A percentile compares a stretch with the other conserved stretches of the same genome.
Conservation (phyloP, 768 basidiomycete genomes). For the Mrakia blollopis region DNA sequence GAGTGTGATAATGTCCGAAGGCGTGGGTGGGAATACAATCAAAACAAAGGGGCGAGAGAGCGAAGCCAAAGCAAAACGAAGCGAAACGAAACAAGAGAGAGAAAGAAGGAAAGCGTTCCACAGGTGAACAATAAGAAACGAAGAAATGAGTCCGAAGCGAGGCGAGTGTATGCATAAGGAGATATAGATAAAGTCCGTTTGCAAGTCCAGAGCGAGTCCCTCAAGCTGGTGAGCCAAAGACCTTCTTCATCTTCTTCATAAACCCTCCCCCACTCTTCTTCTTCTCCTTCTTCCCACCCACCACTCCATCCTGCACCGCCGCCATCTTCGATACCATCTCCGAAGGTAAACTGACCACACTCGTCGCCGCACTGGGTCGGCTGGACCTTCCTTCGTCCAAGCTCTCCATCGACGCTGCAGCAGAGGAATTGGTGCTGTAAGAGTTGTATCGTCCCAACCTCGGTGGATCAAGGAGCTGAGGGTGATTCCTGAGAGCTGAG, state of each 20-base stretch:
- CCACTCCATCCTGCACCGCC: no score
- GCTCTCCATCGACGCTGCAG: neutral
- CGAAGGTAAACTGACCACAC: neutral
- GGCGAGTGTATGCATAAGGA: neutral
- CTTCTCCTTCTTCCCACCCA: neutral
- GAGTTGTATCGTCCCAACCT: constrained; percentile 2
- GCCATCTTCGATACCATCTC: no score
- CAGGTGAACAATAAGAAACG: neutral
- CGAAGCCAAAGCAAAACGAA: neutral
- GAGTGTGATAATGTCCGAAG: neutral
- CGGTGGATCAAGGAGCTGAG: neutral
- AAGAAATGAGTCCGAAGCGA: no score
- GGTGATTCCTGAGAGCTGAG: neutral
- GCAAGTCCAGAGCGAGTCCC: neutral
- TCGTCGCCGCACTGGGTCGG: neutral
- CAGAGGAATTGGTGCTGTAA: neutral
- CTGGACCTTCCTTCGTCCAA: neutral
- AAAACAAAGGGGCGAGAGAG: neutral
- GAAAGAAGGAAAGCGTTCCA: neutral
- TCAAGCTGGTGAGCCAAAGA: neutral
- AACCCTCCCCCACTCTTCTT: neutral
- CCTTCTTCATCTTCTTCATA: constrained; percentile 19
- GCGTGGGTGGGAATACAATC: neutral
- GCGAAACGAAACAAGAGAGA: neutral
- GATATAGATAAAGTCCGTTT: no score